Evolutionary conservation across 768 basidiomycete genomes (phyloP).

Genomic region (Leccinellum rugosiceps): DNA sequence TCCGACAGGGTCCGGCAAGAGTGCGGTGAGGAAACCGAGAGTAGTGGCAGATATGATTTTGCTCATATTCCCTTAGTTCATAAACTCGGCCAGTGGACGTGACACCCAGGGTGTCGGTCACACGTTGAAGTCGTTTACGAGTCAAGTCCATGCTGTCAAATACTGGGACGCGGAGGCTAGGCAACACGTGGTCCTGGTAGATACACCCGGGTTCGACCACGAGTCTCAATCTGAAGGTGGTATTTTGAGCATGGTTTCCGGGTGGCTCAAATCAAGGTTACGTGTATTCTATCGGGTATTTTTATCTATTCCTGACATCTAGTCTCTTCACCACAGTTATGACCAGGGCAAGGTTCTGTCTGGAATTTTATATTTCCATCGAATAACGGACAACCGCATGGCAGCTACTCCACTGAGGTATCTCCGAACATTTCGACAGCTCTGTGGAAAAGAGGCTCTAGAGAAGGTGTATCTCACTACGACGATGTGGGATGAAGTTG

Average conservation of each 20-base stretch:
- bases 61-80: slow-evolving; percentile 5
- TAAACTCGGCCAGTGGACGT: slow-evolving; percentile 4
- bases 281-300: too few species aligned
- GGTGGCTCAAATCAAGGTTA: slow-evolving; percentile 16
- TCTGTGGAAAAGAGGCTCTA: slow-evolving; percentile 29
- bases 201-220: slow-evolving; percentile 26
- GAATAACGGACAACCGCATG: slow-evolving; percentile 39
- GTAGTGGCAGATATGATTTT: neutral
- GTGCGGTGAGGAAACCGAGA: slow-evolving; percentile 1
- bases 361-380: slow-evolving; percentile 39
- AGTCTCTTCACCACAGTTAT: slow-evolving; percentile 2
- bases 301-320: neutral
- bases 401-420: slow-evolving; percentile 32
- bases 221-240: slow-evolving; percentile 13
- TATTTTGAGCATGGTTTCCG: slow-evolving; percentile 9
- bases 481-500: slow-evolving; percentile 21
- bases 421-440: slow-evolving; percentile 30
- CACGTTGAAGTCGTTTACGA: slow-evolving; percentile 11
- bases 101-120: slow-evolving; percentile 6
- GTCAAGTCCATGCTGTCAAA: slow-evolving; percentile 3
- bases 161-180: neutral
- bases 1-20: slow-evolving; percentile 14
- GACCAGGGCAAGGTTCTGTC: slow-evolving; percentile 16
- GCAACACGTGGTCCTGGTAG: slow-evolving; percentile 17
- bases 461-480: slow-evolving; percentile 34